Base-by-base conservation (phyloP, 1,284 basidiomycete species). In the Exobasidium rhododendri region DNA sequence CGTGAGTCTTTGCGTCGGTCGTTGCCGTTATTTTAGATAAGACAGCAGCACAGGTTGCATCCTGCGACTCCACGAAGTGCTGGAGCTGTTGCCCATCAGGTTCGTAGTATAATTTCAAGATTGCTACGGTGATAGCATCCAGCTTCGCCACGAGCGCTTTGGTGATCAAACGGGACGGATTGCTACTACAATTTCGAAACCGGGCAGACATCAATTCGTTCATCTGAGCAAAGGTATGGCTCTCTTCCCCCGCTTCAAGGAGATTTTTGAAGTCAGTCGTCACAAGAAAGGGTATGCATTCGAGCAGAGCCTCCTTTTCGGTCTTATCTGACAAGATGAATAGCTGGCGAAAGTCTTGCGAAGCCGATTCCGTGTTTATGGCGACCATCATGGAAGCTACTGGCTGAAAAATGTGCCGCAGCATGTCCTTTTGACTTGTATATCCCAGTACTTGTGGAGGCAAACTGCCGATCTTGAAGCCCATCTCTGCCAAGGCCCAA, bases 391-490 rank as follows among this genome's bases (percentile, higher is more conserved):
- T 70, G 30, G 66, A 61, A 0, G 64, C 73, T 31, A 65, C 66
- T 1, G 63, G 57, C 1, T 50, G 31, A 32, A 71, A 68, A 0
- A 56, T 70, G 2, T 58, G 31, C 11, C 64, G 61, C 13, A 67
- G 51, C 44, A 66, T 69, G 40, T 70, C 59, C 50, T 71, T 80
- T 24, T 85, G 84, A 73, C 86, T 85, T 22, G 79, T 70, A 73
- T 87, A 92, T 0, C 91, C 91, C 13, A 92, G 82, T 7, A 94
- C 82, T 49, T 83, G 83, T 20, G 86, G 86, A 4, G 89, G 87
- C 14, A 94, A 82, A 17, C 83, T 83, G 57, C 88, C 81, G 32
- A 91, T 85, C 63, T 89, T 86, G 28, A 84, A 81, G 2, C 65
- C 67, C 5, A 68, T 65, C 1, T 61, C 54, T 0, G 78, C 59